phyloP scores from a whole-genome alignment of 78 protist species.

The Planoprotostelium fungivorum region DNA sequence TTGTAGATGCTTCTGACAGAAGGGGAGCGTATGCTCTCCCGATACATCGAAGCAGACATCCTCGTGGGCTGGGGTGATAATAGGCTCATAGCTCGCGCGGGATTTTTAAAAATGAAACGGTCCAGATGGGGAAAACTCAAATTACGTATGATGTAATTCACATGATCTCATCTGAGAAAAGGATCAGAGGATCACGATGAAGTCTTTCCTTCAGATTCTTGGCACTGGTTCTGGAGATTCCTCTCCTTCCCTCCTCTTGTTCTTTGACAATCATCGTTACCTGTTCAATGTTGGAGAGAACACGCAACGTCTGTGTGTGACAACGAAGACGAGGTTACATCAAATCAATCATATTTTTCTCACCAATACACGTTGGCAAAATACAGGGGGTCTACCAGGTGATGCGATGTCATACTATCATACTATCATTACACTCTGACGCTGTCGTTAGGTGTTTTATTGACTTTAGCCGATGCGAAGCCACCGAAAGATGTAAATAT shows the following conservation, averaged over 20 bases:
- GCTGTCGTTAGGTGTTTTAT: background rate
- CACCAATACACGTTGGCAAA: background rate
- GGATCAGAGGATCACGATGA: no score
- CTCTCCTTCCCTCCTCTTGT: constrained; percentile 23
- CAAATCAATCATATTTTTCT: background rate
- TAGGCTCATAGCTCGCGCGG: background rate
- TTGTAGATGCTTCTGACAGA: background rate
- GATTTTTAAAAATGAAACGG: background rate
- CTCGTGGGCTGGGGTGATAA: background rate
- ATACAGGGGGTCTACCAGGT: background rate
- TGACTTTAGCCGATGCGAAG: background rate
- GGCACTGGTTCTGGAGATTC: constrained; percentile 28
- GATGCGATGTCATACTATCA: background rate
- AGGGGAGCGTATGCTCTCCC: background rate
- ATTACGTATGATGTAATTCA: background rate
- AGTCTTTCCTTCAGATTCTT: background rate
- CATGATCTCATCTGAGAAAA: background rate
- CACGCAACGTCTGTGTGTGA: constrained; percentile 40
- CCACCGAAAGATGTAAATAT: background rate
- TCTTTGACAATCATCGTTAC: constrained; percentile 30
- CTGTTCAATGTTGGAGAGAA: constrained; percentile 70
- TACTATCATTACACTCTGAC: background rate
- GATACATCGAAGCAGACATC: background rate
- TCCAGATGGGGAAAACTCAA: no score
- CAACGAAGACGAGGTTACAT: background rate